Percentiles rank a stretch among this genome's conserved stretches.
These are phyloP conservation scores for Magnolia kwangsiensis DNA, from an alignment of 164 flowering plant species.

Conservation along the genomic window DNA sequence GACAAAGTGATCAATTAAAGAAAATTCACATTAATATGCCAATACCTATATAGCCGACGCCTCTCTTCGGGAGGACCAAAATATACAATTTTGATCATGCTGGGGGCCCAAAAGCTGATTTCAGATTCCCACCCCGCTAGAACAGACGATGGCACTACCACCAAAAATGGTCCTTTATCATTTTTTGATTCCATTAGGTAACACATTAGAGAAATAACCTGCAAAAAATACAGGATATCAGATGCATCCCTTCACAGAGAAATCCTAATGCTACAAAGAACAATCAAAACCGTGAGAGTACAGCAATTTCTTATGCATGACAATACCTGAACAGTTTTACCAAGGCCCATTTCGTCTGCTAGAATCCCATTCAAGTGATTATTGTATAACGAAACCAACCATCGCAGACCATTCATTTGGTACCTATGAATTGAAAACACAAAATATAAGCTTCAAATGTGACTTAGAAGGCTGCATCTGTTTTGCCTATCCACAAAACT, in stretches of 20 bases:
- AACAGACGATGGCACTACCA: slow-evolving; percentile 97
- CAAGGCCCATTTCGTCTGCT: slow-evolving; percentile 99
- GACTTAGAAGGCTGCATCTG: not conserved
- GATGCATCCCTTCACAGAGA: slow-evolving; percentile 4
- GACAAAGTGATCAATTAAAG: not conserved
- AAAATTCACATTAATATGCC: slow-evolving; percentile 9
- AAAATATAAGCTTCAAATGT: not conserved
- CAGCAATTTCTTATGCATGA: not conserved
- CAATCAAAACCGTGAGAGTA: not conserved
- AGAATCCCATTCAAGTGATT: slow-evolving; percentile 97
- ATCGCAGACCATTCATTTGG: slow-evolving; percentile 95
- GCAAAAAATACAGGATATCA: slow-evolving; percentile 15
- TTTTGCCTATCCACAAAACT: not conserved
- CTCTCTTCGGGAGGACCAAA: slow-evolving; percentile 97
- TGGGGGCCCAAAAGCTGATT: slow-evolving; percentile 86
- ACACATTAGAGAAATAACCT: slow-evolving; percentile 91
- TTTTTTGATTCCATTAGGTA: slow-evolving; percentile 92
- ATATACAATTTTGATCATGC: slow-evolving; percentile 78
- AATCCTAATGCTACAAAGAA: slow-evolving; percentile 2
- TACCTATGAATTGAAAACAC: slow-evolving; percentile 50
- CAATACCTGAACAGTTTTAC: slow-evolving; percentile 95
- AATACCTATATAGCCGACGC: slow-evolving; percentile 81
- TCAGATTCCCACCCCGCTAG: slow-evolving; percentile 92
- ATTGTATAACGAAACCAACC: slow-evolving; percentile 94
- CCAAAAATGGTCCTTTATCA: slow-evolving; percentile 94